Evolutionary conservation across 441 rosid species (phyloP), one percentile per base, ranked within the genome.

Genomic region (Isatis lusitanica): DNA sequence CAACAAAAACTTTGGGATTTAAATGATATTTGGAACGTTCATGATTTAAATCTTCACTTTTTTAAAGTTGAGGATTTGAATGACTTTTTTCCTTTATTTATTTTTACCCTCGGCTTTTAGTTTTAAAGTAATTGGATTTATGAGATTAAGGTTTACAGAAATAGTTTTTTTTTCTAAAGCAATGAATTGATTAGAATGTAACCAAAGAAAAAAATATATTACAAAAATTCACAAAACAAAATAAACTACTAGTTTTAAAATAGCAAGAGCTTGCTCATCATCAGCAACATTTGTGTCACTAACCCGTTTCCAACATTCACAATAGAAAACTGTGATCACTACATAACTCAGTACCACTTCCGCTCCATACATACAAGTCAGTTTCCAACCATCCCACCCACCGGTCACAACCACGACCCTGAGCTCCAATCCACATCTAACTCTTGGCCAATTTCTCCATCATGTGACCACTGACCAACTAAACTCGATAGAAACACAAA

Each of bases 321-420:
- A 64, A 77, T 88, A 89, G 78, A 85, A 88, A 42, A 88, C 85
- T 0, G 97, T 81, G 4, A 80, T 74, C 0, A 80, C 88, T 89
- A 21, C 24, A 21, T 21, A 21, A 21, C 24, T 21, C 24, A 21
- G 24, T 21, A 21, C 24, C 24, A 21, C 77, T 60, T 75, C 75
- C 35, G 66, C 77, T 1, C 84, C 98, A 61, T 90, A 88, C 63
- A 84, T 17, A 63, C 78, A 82, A 16, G 80, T 78, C 69, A 85
- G 63, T 55, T 52, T 86, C 42, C 76, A 67, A 66, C 77, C 72
- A 2, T 74, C 81, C 80, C 73, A 71, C 11, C 80, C 77, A 42
- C 60, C 67, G 13, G 68, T 64, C 81, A 77, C 67, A n/a, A 85
- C 63, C 78, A 66, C 50, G 58, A 50, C 75, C 63, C 59, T 53